Evolutionary conservation across 768 basidiomycete species (phyloP), one percentile per base, ranked within the genome.

Genomic region (Phaffia australis): DNA sequence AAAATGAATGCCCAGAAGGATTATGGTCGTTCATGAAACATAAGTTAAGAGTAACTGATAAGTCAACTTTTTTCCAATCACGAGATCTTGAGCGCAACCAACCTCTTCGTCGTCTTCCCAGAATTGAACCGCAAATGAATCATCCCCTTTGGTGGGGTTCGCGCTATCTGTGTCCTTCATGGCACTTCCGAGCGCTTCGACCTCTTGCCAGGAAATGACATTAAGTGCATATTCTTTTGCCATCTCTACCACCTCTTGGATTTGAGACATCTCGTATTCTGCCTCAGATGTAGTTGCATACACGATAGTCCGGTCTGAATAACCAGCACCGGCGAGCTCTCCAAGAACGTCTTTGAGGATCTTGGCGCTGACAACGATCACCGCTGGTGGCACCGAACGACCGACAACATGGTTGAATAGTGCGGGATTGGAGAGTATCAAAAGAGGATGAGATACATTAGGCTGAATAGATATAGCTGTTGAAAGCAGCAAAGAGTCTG

Each of bases 401-500:
- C 71, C 66, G 56, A 76, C 69, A 14, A 75, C 58, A 0, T 72
- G 73, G 8, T 42, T 52, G 52, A 69, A 69, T 0, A 72, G 56
- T 5, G 73, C 50, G 23, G 74, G 74, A 1, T 73, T 65, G 5
- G 71, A 78, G 51, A 87, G 81, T 1, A 81, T 77, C 0, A 84
- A 79, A 50, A 95, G 81, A 21, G 93, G 76, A 18, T 78, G 80
- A 27, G 80, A 77, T 0, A 84, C 79, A 64, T 88, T 83, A 14
- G 84, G 85, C 69, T 84, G 81, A 7, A 83, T 82, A 1, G 85
- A 84, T 52, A 92, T 80, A 1, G 88, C 88, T 30, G 92, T 80
- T 77, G 91, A 89, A 32, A 83, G 79, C 56, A 91, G 82, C 72
- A 90, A 72, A 74, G 87, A 92, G 77, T 87, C 89, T 88, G 72